phyloP scores from a whole-genome alignment of 805 yeast species.

The Spathaspora sp. region DNA sequence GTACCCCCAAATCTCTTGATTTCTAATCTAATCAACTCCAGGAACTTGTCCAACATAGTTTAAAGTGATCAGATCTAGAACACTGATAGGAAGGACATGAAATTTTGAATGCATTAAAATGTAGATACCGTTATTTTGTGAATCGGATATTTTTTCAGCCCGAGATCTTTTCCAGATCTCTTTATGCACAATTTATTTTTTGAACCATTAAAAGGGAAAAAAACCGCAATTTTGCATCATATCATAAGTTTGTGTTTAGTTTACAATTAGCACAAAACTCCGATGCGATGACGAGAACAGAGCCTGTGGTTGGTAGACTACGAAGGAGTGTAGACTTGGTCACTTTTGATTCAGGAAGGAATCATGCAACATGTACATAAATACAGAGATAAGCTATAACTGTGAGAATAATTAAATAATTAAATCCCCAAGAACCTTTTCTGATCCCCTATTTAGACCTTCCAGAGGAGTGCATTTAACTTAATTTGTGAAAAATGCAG shows the following conservation, averaged over 20 bases:
- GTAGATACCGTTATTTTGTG: background rate
- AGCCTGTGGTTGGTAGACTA: background rate
- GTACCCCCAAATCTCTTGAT: background rate
- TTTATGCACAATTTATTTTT: background rate
- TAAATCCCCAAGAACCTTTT: too few species aligned
- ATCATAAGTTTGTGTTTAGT: background rate
- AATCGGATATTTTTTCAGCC: background rate
- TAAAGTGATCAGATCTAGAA: background rate
- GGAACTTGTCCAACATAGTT: too few species aligned
- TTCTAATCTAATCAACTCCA: background rate
- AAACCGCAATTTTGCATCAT: background rate
- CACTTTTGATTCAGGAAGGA: too few species aligned
- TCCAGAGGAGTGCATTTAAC: too few species aligned
- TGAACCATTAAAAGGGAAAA: background rate
- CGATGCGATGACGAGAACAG: background rate
- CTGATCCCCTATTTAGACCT: too few species aligned
- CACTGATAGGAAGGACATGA: background rate
- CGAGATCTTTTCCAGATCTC: background rate
- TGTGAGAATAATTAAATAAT: too few species aligned
- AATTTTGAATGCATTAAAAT: background rate
- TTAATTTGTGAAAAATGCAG: background rate
- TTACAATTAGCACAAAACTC: background rate
- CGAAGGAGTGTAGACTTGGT: background rate
- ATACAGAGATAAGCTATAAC: too few species aligned
- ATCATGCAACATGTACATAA: too few species aligned